These are phyloP conservation scores for Salix brachista DNA, from an alignment of 345 rosid genomes.

Conservation along the genomic window DNA sequence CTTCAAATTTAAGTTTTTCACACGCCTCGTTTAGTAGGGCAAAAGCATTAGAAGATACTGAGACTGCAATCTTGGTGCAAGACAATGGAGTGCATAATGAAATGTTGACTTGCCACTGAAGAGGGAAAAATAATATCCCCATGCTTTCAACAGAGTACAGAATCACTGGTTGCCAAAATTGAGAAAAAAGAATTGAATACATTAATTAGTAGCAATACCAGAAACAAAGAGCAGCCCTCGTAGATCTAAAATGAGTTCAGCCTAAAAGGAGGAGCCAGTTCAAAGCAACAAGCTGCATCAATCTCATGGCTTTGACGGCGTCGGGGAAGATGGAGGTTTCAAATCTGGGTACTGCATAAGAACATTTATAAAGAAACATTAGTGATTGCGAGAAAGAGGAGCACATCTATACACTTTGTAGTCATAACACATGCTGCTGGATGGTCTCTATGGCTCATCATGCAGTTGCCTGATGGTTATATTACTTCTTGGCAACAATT, in stretches of 20 bases:
- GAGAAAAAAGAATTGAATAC: background rate
- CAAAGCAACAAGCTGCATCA: background rate
- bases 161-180: background rate
- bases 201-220: background rate
- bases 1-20: no score
- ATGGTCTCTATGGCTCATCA: background rate
- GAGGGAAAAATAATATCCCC: background rate
- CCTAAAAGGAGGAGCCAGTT: background rate
- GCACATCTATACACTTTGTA: background rate
- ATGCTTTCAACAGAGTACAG: background rate
- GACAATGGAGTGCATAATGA: background rate
- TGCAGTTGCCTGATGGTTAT: no score
- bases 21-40: no score
- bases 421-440: background rate
- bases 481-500: background rate
- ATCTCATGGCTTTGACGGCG: constrained; percentile 41
- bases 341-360: constrained; percentile 45
- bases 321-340: constrained; percentile 60
- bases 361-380: background rate
- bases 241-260: background rate
- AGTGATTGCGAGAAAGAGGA: background rate
- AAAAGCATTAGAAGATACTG: no score
- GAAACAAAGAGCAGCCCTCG: background rate
- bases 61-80: no score
- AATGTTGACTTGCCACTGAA: background rate